Conservation (phyloP, 2,329 filamentous ascomycete genomes). For the Teratosphaeria zuluensis region DNA sequence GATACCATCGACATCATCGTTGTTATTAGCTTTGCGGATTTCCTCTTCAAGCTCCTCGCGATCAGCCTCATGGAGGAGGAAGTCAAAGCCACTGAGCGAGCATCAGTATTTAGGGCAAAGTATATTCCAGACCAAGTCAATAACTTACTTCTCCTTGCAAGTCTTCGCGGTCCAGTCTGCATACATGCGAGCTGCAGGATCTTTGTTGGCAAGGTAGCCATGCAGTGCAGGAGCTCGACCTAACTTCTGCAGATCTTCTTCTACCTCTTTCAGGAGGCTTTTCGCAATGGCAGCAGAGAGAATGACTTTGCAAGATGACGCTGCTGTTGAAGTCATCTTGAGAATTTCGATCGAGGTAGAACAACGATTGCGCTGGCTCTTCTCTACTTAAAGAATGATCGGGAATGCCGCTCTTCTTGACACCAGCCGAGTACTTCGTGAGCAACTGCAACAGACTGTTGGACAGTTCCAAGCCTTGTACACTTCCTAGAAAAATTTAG, state of each 20-base stretch:
- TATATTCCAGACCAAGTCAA: neutral
- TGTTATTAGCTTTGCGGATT: conserved; percentile 74
- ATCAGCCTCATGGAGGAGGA: conserved; percentile 71
- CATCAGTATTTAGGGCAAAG: neutral
- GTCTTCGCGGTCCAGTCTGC: conserved; percentile 97
- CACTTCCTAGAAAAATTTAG: neutral
- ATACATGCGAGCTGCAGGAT: conserved; percentile 85
- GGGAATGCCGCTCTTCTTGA: neutral
- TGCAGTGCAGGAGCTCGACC: conserved; percentile 68
- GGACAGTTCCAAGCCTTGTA: neutral
- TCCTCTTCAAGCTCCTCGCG: conserved; percentile 86
- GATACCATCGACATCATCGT: conserved; percentile 70
- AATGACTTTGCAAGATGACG: conserved; percentile 73
- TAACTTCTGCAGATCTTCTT: conserved; percentile 62
- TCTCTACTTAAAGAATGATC: neutral
- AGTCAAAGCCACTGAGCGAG: conserved; percentile 58
- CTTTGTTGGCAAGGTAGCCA: conserved; percentile 84
- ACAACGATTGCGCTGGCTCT: neutral
- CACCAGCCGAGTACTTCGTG: neutral
- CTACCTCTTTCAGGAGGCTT: conserved; percentile 66
- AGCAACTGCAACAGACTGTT: neutral
- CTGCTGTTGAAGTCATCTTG: neutral
- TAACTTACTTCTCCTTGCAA: conserved; percentile 79
- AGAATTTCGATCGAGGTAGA: neutral
- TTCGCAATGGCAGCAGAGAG: conserved; percentile 82